Evolutionary conservation across 2,329 filamentous ascomycete species (phyloP).

Genomic region (Erysiphe neolycopersici): DNA sequence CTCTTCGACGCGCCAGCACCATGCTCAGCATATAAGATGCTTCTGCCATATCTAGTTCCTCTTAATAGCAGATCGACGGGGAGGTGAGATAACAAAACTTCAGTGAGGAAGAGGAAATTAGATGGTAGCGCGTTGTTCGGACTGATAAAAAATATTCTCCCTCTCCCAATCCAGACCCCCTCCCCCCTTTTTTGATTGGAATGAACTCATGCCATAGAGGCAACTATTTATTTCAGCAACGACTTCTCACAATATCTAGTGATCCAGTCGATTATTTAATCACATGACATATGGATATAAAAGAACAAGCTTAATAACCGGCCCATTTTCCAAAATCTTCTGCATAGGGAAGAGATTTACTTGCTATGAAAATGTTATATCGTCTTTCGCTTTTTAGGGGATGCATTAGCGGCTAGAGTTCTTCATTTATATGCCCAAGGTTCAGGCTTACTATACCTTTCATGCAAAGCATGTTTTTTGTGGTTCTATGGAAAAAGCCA

Average conservation of each 20-base stretch:
- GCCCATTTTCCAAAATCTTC: slow-evolving; percentile 13
- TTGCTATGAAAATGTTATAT: slow-evolving; percentile 14
- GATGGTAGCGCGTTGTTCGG: slow-evolving; percentile 13
- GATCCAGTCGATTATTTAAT: slow-evolving; percentile 1
- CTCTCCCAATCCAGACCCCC: too few relatives aligned
- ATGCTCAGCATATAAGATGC: slow-evolving; percentile 10
- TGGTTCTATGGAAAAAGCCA: slow-evolving; percentile 13
- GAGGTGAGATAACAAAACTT: slow-evolving; percentile 11
- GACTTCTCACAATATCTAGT: slow-evolving; percentile 7
- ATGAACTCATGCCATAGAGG: slow-evolving; percentile 8
- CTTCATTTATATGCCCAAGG: slow-evolving; percentile 12
- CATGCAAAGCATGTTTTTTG: slow-evolving; percentile 12
- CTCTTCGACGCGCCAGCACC: slow-evolving; percentile 9
- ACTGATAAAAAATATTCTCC: slow-evolving; percentile 11
- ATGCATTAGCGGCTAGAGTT: slow-evolving; percentile 12
- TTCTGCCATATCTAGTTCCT: slow-evolving; percentile 9
- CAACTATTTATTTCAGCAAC: slow-evolving; percentile 8
- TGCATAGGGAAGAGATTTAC: slow-evolving; percentile 12
- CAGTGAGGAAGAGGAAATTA: slow-evolving; percentile 10
- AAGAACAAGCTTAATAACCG: slow-evolving; percentile 7
- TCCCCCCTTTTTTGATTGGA: neutral
- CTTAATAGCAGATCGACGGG: slow-evolving; percentile 8
- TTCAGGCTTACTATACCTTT: slow-evolving; percentile 14
- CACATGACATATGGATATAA: slow-evolving; percentile 7
- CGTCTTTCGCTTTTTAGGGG: slow-evolving; percentile 10